Conservation (phyloP, 768 basidiomycete species). For the Dendrothele bispora region DNA sequence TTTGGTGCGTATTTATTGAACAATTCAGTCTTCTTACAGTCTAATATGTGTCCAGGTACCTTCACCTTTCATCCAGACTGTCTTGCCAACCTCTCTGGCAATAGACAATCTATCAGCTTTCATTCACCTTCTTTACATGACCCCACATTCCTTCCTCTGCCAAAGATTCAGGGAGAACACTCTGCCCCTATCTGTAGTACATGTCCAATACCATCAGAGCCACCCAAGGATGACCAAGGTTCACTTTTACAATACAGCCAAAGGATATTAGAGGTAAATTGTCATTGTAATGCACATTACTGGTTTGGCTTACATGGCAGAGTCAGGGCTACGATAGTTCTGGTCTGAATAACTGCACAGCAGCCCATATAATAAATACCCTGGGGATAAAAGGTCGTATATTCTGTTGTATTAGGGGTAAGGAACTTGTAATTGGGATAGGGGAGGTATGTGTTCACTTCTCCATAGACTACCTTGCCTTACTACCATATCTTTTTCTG, state of each 20-base stretch:
- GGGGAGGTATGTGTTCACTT: background rate
- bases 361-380: background rate
- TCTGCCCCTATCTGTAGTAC: background rate
- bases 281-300: no score
- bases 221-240: background rate
- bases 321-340: no score
- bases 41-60: background rate
- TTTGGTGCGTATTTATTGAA: background rate
- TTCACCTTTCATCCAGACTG: background rate
- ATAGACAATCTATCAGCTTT: background rate
- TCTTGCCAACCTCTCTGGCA: background rate
- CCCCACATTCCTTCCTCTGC: background rate
- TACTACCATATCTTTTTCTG: background rate
- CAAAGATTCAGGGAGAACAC: background rate
- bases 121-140: background rate
- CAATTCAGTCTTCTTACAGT: background rate
- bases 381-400: background rate
- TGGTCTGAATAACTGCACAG: background rate
- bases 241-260: background rate
- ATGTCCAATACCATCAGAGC: background rate
- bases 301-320: no score
- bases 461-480: background rate
- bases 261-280: background rate
- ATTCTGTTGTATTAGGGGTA: background rate
- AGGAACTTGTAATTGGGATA: slow-evolving; percentile 2